These are phyloP conservation scores for Camelina laxa DNA, from an alignment of 345 rosid genomes.

Conservation along the genomic window DNA sequence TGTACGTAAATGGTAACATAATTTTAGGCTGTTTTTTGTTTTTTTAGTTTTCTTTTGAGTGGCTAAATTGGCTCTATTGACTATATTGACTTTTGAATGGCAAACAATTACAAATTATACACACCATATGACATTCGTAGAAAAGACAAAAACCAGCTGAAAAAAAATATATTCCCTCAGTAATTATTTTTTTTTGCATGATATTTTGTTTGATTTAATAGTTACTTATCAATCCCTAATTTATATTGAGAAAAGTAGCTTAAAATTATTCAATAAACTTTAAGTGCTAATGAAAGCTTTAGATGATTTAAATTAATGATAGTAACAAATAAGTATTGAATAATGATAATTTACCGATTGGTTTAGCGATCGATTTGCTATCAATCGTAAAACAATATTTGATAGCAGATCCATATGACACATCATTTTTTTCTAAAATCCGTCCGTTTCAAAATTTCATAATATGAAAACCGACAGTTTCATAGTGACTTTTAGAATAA, in stretches of 20 bases:
- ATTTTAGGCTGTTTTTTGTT: neutral
- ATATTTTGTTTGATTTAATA: no score
- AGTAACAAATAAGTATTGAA: no score
- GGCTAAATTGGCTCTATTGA: neutral
- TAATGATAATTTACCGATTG: no score
- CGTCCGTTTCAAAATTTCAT: conserved; percentile 17
- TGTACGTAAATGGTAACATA: neutral
- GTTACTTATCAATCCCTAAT: no score
- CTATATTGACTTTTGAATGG: neutral
- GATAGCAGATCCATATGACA: neutral
- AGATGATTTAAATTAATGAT: neutral
- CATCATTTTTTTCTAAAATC: no score
- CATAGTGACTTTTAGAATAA: neutral
- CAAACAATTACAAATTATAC: neutral
- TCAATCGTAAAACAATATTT: no score
- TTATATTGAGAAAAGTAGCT: no score
- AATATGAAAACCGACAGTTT: neutral
- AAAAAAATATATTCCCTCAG: neutral
- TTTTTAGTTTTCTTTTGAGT: neutral
- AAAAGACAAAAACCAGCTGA: neutral
- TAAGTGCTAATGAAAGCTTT: no score
- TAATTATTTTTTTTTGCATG: neutral
- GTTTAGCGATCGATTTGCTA: no score
- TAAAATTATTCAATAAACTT: neutral
- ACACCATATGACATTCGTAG: neutral